Percentiles rank a stretch among this genome's conserved stretches.
Evolutionary conservation across 345 rosid species (phyloP).

Genomic region (Dimocarpus longan): DNA sequence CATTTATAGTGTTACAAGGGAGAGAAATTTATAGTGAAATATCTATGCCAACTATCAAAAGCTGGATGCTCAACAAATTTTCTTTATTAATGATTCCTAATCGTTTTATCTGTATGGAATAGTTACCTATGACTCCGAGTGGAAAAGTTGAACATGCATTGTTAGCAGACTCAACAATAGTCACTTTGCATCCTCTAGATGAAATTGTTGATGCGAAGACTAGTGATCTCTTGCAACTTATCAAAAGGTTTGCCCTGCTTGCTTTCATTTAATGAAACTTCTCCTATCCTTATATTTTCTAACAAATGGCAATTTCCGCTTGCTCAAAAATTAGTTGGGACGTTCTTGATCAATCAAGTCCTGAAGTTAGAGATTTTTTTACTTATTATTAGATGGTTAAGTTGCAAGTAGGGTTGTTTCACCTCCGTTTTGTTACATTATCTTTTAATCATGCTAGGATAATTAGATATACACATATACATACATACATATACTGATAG

Average conservation of each 20-base stretch:
- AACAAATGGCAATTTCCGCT: background rate
- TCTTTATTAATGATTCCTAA: slow-evolving; percentile 79
- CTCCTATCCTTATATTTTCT: background rate
- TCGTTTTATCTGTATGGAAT: slow-evolving; percentile 49
- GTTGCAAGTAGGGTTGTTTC: too few species aligned
- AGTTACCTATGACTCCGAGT: slow-evolving; percentile 68
- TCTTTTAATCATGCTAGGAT: too few species aligned
- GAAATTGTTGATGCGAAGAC: slow-evolving; percentile 25
- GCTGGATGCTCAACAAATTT: slow-evolving; percentile 65
- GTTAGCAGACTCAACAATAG: slow-evolving; percentile 42
- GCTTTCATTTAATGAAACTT: background rate
- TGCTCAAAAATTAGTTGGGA: background rate
- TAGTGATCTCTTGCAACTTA: slow-evolving; percentile 45
- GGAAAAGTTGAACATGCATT: slow-evolving; percentile 84
- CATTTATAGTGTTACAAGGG: slow-evolving; percentile 57
- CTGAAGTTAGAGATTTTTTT: too few species aligned
- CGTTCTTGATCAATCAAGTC: background rate
- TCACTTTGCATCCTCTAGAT: slow-evolving; percentile 29
- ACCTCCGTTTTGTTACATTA: too few species aligned
- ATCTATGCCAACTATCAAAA: slow-evolving; percentile 46
- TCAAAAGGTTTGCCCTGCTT: slow-evolving; percentile 61
- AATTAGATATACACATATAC: too few species aligned
- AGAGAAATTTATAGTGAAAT: slow-evolving; percentile 40
- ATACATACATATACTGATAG: too few species aligned
- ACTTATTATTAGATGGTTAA: too few species aligned